phyloP scores from a whole-genome alignment of 2,329 filamentous ascomycete genomes.

The Neofusicoccum parvum region DNA sequence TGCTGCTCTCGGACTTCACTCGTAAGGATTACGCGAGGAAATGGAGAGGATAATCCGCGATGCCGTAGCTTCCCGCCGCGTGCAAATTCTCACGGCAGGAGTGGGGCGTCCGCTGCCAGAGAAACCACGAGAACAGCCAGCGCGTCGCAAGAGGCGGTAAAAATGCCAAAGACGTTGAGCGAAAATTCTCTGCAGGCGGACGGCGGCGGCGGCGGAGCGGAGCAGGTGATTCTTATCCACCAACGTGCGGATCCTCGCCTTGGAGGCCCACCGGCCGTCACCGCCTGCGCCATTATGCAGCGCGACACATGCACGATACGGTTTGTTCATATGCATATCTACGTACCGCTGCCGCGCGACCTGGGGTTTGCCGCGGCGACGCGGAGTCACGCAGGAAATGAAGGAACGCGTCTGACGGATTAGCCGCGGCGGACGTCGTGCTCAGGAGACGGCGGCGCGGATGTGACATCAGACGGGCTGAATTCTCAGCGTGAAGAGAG shows the following conservation, averaged over 20 bases:
- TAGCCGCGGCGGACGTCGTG: slow-evolving; percentile 10
- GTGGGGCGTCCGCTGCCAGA: slow-evolving; percentile 16
- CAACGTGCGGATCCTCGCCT: slow-evolving; percentile 19
- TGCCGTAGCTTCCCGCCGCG: slow-evolving; percentile 13
- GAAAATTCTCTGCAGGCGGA: slow-evolving; percentile 22
- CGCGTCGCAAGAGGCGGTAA: slow-evolving; percentile 8
- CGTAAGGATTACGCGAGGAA: slow-evolving; percentile 21
- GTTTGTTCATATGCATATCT: slow-evolving; percentile 6
- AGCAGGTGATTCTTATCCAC: slow-evolving; percentile 19
- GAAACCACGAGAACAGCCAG: slow-evolving; percentile 17
- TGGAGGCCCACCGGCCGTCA: slow-evolving; percentile 20
- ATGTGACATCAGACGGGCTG: slow-evolving; percentile 20
- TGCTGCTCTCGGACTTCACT: slow-evolving; percentile 14
- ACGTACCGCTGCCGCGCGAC: background rate
- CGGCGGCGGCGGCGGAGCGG: slow-evolving; percentile 20
- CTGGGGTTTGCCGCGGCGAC: slow-evolving; percentile 9
- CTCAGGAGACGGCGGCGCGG: slow-evolving; percentile 18
- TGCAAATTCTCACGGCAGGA: slow-evolving; percentile 17
- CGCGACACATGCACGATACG: slow-evolving; percentile 11
- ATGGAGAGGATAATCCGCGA: slow-evolving; percentile 7
- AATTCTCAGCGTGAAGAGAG: slow-evolving; percentile 14
- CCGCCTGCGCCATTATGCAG: slow-evolving; percentile 16
- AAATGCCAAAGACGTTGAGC: slow-evolving; percentile 10
- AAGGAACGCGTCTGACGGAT: slow-evolving; percentile 17
- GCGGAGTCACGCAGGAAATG: slow-evolving; percentile 8